Conservation (phyloP, 2,329 filamentous ascomycete species). For the Cercospora beticola region DNA sequence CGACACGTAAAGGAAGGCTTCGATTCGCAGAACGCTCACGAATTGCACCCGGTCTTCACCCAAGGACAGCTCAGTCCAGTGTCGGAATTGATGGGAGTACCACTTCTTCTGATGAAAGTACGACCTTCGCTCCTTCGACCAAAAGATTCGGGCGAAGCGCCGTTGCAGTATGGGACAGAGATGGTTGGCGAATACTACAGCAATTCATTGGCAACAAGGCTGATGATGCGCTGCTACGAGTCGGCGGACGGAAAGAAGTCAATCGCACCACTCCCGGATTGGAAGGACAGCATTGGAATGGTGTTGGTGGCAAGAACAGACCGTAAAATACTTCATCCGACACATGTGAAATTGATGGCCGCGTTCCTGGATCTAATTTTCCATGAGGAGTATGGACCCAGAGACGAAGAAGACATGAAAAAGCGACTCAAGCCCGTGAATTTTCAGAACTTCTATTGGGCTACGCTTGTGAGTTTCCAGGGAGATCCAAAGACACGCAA, state of each 20-base stretch:
- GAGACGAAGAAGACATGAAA: not conserved
- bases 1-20: not conserved
- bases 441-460: not conserved
- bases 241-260: not conserved
- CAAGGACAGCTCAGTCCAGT: not conserved
- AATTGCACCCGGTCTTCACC: not conserved
- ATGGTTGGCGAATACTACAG: not conserved
- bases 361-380: not conserved
- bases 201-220: not conserved
- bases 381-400: not conserved
- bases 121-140: not conserved
- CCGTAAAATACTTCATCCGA: not conserved
- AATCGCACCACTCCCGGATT: not conserved
- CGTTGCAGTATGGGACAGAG: not conserved
- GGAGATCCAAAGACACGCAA: not conserved
- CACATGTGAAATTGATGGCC: not conserved
- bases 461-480: not conserved
- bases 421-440: not conserved
- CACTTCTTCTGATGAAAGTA: not conserved
- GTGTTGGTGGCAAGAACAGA: not conserved
- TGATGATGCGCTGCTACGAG: not conserved
- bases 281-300: not conserved
- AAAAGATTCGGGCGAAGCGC: not conserved
- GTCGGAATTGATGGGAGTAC: not conserved
- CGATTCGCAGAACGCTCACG: not conserved